Evolutionary conservation across 2,329 filamentous ascomycete species (phyloP), one percentile per base, ranked within the genome.

Genomic region (Ploettnerulaceae sp.): DNA sequence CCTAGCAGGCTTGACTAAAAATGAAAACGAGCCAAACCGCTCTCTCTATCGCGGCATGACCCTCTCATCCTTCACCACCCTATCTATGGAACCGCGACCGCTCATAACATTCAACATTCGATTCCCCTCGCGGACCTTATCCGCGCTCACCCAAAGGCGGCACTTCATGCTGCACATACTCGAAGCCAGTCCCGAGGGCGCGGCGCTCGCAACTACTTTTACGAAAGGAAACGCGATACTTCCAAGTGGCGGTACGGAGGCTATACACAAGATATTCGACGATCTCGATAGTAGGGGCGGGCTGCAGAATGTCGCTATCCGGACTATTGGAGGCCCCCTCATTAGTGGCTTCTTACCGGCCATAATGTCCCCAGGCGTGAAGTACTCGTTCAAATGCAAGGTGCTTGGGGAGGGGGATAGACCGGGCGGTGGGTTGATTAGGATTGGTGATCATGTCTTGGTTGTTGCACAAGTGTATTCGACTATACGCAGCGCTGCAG

Each of bases 61-160:
- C 7, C 32, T 65, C n/a, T 65, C 63, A 4, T 64, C 63, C 4
- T 62, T 65, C 41, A 62, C 55, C 1, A 61, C 61, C 6, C 43
- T 64, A 2, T 56, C 60, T 2, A 49, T 65, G 7, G 49, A 50
- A n/a, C 60, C 60, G 4, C 28, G 47, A 6, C 62, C 63, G 5
- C 57, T 62, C 7, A 45, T 64, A n/a, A 58, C 60, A 12, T 64
- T 65, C 47, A 65, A 65, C 26, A 60, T 64, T 35, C 49, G 54
- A 15, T 45, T 38, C n/a, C 62, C 61, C 6, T 63, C 60, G 1
- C 42, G 48, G 6, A 65, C 62, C 3, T 45, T 62, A 0, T 43
- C 47, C 20, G 58, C 61, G 3, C 34, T 64, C 3, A 47, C 41
- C 31, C 14, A 47, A 14, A 49, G 41, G 2, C 32, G 45, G 18